A percentile compares a stretch with the other conserved stretches of the same genome.
These are phyloP conservation scores for Rutidosis leptorrhynchoides DNA, from an alignment of 129 eudicot species.

Conservation along the genomic window DNA sequence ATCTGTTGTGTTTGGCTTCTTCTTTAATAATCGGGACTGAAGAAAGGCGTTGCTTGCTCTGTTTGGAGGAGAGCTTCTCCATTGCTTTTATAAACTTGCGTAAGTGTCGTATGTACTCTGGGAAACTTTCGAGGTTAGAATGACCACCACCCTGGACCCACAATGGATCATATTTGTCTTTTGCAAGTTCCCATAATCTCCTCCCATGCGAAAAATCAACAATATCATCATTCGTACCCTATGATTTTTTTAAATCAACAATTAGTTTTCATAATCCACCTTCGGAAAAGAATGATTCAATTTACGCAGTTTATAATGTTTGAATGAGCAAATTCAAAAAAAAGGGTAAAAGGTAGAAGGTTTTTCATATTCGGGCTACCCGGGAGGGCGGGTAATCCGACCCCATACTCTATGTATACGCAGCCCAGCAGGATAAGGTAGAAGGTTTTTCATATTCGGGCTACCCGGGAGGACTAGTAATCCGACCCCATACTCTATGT, in stretches of 20 bases:
- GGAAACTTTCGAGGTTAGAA: conserved; percentile 88
- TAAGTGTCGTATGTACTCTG: conserved; percentile 82
- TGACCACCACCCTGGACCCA: conserved; percentile 99
- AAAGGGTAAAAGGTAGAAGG: too few relatives aligned
- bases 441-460: too few relatives aligned
- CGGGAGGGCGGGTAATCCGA: too few relatives aligned
- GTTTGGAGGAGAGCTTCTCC: conserved; percentile 74
- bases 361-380: too few relatives aligned
- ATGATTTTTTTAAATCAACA: conserved; percentile 8
- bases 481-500: too few relatives aligned
- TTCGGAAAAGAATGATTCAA: too few relatives aligned
- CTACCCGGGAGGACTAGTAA: too few relatives aligned
- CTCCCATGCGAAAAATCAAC: conserved; percentile 91
- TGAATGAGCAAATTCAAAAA: too few relatives aligned
- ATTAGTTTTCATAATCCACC: neutral
- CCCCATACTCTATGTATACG: too few relatives aligned
- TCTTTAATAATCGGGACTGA: conserved; percentile 46
- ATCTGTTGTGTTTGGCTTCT: conserved; percentile 63
- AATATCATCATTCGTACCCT: conserved; percentile 89
- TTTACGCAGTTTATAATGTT: neutral
- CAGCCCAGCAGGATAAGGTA: too few relatives aligned
- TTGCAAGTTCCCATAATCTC: conserved; percentile 91
- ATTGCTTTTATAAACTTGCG: conserved; percentile 72
- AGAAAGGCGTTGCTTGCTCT: conserved; percentile 39
- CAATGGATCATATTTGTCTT: conserved; percentile 84